Conservation (phyloP, 495 filamentous ascomycete genomes). For the Chaetomidium leptoderma region DNA sequence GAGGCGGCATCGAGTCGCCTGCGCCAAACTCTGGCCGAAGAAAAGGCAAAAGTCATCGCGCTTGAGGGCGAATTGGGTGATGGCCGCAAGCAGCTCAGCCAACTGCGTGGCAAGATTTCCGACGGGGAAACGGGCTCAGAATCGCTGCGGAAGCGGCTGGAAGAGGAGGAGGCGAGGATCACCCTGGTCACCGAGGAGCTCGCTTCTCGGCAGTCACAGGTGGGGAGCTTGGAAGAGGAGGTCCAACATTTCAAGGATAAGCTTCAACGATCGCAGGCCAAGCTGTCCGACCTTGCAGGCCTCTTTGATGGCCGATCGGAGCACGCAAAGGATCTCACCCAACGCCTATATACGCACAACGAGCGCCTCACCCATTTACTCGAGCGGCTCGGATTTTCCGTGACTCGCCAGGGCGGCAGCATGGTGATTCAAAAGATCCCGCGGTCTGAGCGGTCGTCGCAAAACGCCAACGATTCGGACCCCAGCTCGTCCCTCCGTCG, state of each 20-base stretch:
- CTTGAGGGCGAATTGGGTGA: slow-evolving; percentile 63
- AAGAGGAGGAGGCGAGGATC: slow-evolving; percentile 63
- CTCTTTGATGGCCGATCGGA: slow-evolving; percentile 60
- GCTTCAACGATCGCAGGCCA: slow-evolving; percentile 47
- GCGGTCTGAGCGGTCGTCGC: slow-evolving; percentile 53
- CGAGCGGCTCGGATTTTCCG: slow-evolving; percentile 75
- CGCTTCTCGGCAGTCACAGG: slow-evolving; percentile 59
- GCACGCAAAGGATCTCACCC: slow-evolving; percentile 75
- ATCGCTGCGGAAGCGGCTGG: slow-evolving; percentile 63
- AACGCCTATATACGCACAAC: slow-evolving; percentile 71
- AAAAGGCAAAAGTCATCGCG: slow-evolving; percentile 53
- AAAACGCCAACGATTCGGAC: slow-evolving; percentile 54
- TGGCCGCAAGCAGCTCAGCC: slow-evolving; percentile 59
- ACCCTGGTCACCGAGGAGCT: slow-evolving; percentile 59
- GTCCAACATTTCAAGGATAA: slow-evolving; percentile 56
- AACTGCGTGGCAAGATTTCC: slow-evolving; percentile 63
- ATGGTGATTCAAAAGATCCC: slow-evolving; percentile 76
- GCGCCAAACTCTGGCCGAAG: slow-evolving; percentile 51
- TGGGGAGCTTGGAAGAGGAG: slow-evolving; percentile 64
- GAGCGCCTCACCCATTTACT: slow-evolving; percentile 72
- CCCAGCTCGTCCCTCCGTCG: slow-evolving; percentile 56
- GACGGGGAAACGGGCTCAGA: slow-evolving; percentile 78
- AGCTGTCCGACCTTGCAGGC: slow-evolving; percentile 45
- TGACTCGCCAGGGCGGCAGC: slow-evolving; percentile 65
- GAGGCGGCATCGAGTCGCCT: slow-evolving; percentile 39